phyloP scores from a whole-genome alignment of 108 stramenopile genomes.

The Cyclotella sp. region DNA sequence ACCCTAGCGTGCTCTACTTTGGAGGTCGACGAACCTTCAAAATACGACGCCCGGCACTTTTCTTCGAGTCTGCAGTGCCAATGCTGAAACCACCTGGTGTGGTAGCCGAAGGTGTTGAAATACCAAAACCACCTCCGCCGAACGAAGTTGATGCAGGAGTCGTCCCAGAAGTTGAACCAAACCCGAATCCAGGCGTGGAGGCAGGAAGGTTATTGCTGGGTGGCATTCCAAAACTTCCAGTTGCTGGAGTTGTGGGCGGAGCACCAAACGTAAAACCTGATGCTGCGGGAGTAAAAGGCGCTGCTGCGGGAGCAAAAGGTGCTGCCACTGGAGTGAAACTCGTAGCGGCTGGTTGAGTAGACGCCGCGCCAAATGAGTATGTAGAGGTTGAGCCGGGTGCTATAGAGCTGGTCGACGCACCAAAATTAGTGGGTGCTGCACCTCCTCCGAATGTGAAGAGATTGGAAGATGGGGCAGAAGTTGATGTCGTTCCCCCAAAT shows the following conservation, averaged over 20 bases:
- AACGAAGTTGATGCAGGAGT: constrained; percentile 19
- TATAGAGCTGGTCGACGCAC: not conserved
- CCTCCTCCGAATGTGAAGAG: not conserved
- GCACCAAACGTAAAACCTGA: constrained; percentile 3
- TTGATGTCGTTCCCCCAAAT: constrained; percentile 14
- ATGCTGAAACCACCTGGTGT: constrained; percentile 27
- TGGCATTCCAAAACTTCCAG: not conserved
- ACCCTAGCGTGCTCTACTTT: too few species aligned
- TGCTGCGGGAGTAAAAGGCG: not conserved
- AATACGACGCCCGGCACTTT: constrained; percentile 20
- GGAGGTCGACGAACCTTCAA: constrained; percentile 31
- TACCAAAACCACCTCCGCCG: constrained; percentile 18
- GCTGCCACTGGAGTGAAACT: not conserved
- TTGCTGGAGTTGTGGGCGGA: not conserved
- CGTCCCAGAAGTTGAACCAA: constrained; percentile 6
- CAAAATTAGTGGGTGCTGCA: not conserved
- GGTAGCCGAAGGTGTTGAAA: constrained; percentile 9
- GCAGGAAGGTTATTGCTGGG: not conserved
- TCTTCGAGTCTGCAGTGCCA: constrained; percentile 21
- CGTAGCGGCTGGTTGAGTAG: not conserved
- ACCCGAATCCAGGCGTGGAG: constrained; percentile 19
- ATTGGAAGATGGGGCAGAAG: not conserved
- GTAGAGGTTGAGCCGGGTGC: not conserved
- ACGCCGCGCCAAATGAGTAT: not conserved
- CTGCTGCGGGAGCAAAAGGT: constrained; percentile 4